Evolutionary conservation across 768 basidiomycete species (phyloP).

Genomic region (Steccherinum ochraceum): DNA sequence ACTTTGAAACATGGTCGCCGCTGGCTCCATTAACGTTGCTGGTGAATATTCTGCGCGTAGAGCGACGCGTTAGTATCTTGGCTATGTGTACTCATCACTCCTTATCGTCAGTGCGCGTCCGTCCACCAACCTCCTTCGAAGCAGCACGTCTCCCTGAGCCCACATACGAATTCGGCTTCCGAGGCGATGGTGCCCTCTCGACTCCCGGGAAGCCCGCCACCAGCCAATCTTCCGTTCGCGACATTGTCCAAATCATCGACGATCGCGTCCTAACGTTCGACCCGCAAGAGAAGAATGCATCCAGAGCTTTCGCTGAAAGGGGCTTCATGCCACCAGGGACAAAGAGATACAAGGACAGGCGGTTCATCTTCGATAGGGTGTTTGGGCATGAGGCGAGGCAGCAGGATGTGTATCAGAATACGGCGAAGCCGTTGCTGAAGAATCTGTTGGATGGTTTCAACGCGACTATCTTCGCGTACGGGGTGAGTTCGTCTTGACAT

Average conservation of each 20-base stretch:
- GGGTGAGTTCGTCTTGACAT: constrained; percentile 49
- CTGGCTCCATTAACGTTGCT: constrained; percentile 84
- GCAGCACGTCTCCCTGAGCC: constrained; percentile 77
- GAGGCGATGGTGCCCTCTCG: constrained; percentile 83
- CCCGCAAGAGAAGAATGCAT: constrained; percentile 83
- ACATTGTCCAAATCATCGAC: constrained; percentile 86
- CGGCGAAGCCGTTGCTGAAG: constrained; percentile 77
- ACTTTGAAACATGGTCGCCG: constrained; percentile 56
- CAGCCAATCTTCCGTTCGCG: constrained; percentile 54
- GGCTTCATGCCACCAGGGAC: constrained; percentile 83
- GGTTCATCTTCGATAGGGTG: constrained; percentile 96
- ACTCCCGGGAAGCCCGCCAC: constrained; percentile 49
- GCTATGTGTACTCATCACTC: background rate
- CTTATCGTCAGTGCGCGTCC: constrained; percentile 69
- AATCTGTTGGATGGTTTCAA: constrained; percentile 93
- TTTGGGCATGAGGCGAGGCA: constrained; percentile 79
- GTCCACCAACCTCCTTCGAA: constrained; percentile 83
- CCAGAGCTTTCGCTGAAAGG: constrained; percentile 74
- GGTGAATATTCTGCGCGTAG: constrained; percentile 34
- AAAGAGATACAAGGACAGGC: constrained; percentile 92
- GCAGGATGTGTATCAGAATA: constrained; percentile 81
- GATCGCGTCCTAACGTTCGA: constrained; percentile 95
- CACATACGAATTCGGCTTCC: constrained; percentile 61
- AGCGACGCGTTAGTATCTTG: background rate
- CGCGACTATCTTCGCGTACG: constrained; percentile 97